Base-by-base conservation (phyloP, 2,329 filamentous ascomycete genomes). In the Furcasterigmium sp. region DNA sequence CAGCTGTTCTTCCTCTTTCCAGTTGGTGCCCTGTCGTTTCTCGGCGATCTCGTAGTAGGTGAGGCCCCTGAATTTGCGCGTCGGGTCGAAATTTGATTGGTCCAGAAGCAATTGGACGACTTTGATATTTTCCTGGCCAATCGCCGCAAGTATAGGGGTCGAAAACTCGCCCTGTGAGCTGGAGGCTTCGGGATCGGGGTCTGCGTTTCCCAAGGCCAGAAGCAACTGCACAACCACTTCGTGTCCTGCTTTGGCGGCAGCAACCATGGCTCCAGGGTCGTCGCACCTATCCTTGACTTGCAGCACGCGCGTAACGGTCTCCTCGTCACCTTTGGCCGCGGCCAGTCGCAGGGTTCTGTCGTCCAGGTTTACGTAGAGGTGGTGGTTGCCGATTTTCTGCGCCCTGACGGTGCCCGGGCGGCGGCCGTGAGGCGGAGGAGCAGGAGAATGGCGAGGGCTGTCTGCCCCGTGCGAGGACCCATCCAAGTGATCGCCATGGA, bases 121-220 rank as follows among this genome's bases (percentile, higher is more conserved):
- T 52, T 88, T 86, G 39, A 93, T 76, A 54, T 95, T 93, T 50
- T 83, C 80, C 53, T 91, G 85, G 14, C 93, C 91, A 51, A 98
- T 96, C 2, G 93, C 91, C 46, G 91, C 90, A 29, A 96, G 77
- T 73, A 98, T 94, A 2, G 93, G 93, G 1, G 91, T 97, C 41
- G 91, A 85, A 56, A 87, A 84, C 45, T 93, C 90, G 34, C 75
- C 66, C 21, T 74, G 71, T 46, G 78, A 70, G 23, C 75, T 73
- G 8, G 70, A 56, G 37, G 87, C 79, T 7, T 76, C 71, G 25
- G 89, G 89, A 53, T 93, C 87, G 0, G 78, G 73, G 42, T 80
- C 78, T 11, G 77, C 76, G 39, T 75, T 71, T 3, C 84, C 85
- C 51, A 89, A 69, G 8, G 84, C 84, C 34, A 89, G 64, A 39